Evolutionary conservation across 108 stramenopile genomes (phyloP).

Genomic region (Cyclotella baltica): DNA sequence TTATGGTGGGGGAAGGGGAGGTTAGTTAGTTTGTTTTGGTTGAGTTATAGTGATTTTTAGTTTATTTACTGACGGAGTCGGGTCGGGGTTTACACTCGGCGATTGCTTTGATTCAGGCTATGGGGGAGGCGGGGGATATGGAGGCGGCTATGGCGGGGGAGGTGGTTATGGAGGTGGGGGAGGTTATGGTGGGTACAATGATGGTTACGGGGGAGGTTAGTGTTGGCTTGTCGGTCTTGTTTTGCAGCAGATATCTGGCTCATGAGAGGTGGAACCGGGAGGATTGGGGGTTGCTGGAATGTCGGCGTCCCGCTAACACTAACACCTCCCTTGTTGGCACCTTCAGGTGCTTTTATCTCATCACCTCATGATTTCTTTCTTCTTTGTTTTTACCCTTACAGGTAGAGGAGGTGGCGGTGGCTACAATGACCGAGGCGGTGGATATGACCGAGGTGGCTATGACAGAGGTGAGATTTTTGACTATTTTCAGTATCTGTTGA

Average conservation of each 20-base stretch:
- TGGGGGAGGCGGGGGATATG: constrained; percentile 8
- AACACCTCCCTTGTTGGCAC: background rate
- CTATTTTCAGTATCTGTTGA: background rate
- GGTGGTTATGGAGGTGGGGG: background rate
- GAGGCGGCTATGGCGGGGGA: constrained; percentile 2
- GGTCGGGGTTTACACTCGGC: background rate
- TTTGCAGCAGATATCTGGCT: background rate
- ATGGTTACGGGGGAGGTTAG: constrained; percentile 39
- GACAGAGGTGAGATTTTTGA: constrained; percentile 4
- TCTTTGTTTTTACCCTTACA: background rate
- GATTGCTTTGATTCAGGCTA: background rate
- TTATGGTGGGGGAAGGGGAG: constrained; percentile 34
- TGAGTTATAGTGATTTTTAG: background rate
- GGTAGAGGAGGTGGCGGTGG: constrained; percentile 47
- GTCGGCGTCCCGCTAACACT: constrained; percentile 2
- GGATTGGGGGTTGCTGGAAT: background rate
- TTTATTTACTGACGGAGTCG: background rate
- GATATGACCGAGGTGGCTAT: constrained; percentile 34
- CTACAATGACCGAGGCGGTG: constrained; percentile 38
- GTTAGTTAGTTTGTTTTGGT: background rate
- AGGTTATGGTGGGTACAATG: too few relatives aligned
- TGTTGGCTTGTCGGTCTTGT: background rate
- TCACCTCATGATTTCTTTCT: background rate
- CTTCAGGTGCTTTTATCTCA: background rate
- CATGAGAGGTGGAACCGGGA: background rate